Base-by-base conservation (phyloP, 345 rosid genomes). In the Arabidopsis thaliana region DNA sequence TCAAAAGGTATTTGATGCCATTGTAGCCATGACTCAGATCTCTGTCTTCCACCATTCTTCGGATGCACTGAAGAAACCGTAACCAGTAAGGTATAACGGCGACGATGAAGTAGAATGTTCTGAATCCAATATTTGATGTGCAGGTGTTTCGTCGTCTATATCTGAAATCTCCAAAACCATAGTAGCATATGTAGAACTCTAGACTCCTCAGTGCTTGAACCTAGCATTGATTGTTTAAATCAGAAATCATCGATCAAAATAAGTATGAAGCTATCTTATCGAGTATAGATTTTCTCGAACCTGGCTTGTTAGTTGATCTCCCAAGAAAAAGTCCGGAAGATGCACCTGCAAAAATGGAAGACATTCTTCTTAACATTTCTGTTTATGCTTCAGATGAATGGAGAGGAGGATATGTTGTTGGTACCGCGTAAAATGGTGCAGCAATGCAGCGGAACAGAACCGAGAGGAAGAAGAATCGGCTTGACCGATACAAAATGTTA, bases 261-360 rank as follows among this genome's bases (percentile, higher is more conserved):
- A 41, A 38, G 50, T 30, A 22, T 12, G 16, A 8, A 4, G 4
- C 24, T 32, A 30, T 2, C 12, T 42, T 22, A 30, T 20, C 5
- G 38, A 28, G 41, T 23, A 44, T 6, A 14, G 12, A 50, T 8
- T 22, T 10, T 70, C 30, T 42, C 81, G 4, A 23, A 87, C 96
- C 87, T 91, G 97, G 81, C 97, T 91, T 6, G 97, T 91, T 23
- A 91, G 76, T 49, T 91, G 96, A 81, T 91, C 96, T 30, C 86
- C 91, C 75, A 89, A 78, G 86, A 91, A 88, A 82, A 89, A 91
- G 78, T 91, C 97, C 4, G 91, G 83, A 33, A 91, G 84, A 23
- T 79, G 80, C 76, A 91, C 89, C 97, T 91, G 68, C 64, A 76
- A 7, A 38, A 5, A 25, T 10, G 8, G 8, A 9, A 28, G 32